Evolutionary conservation across 768 basidiomycete species (phyloP), one percentile per base, ranked within the genome.

Genomic region (Rhizopogon vulgaris): DNA sequence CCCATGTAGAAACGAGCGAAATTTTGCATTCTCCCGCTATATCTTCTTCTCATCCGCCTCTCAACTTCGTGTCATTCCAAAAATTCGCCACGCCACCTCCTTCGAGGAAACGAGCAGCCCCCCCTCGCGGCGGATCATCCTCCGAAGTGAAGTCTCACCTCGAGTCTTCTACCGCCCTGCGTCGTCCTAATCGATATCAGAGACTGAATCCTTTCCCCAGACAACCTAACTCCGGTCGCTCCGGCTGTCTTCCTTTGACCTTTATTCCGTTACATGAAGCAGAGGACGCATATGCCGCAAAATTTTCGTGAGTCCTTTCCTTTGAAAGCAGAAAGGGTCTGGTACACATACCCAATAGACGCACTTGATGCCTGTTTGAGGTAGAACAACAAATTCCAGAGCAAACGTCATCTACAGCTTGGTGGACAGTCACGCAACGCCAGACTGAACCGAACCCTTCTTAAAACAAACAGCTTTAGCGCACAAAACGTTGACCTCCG

Each of bases 221-320:
- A 30, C 12, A 32, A 15, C 14, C 14, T 22, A 14, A 6, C 32
- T 15, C 14, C 12, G 18, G 22, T 1, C 43, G 43, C n/a, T 30
- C 17, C n/a, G 6, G 37, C 38, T 58, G 58, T 34, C n/a, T 5
- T 22, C 64, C 65, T 25, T 55, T 69, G 43, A 32, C 6, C 46
- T 51, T 67, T 32, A 50, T 67, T 32, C 67, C 65, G 1, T 10
- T 64, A 24, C 59, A 27, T 36, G 60, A 69, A 52, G 65, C 65
- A 25, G 62, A 67, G 42, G 57, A 53, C 4, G 63, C 63, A 17
- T 64, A 68, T 32, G 53, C 63, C 6, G 11, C 24, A 15, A 59
- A 65, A 40, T 66, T 68, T 56, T 55, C 58, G 64, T 67, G 38
- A 58, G 62, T 32, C 1, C 2, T 32, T 6, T 32, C 17, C 30